A percentile compares a stretch with the other conserved stretches of the same genome.
phyloP scores from a whole-genome alignment of 176 grass and related monocot species.

The Oryza meyeriana region DNA sequence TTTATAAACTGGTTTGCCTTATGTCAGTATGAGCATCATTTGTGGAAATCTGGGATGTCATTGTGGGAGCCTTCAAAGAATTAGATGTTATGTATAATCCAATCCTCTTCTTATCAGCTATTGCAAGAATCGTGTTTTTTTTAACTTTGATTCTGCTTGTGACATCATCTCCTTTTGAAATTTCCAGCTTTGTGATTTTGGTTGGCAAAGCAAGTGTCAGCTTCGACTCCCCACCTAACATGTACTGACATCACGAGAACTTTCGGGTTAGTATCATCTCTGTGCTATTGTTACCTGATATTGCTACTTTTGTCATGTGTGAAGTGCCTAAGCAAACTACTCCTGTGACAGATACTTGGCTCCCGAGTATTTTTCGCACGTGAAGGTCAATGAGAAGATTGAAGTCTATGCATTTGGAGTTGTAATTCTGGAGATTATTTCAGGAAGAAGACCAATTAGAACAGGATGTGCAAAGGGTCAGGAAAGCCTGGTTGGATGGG shows the following conservation, averaged over 20 bases:
- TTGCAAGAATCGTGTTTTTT: too few relatives aligned
- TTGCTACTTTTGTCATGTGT: constrained; percentile 26
- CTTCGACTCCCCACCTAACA: constrained; percentile 61
- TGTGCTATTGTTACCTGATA: constrained; percentile 9
- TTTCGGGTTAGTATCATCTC: constrained; percentile 90
- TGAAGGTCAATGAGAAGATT: constrained; percentile 86
- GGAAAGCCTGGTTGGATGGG: constrained; percentile 92
- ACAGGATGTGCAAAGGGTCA: constrained; percentile 58
- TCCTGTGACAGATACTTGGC: constrained; percentile 76
- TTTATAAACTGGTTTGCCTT: too few relatives aligned
- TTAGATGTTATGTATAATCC: too few relatives aligned
- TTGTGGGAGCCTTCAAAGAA: too few relatives aligned
- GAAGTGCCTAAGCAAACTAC: constrained; percentile 26
- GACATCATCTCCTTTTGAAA: constrained; percentile 33
- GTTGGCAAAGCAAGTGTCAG: constrained; percentile 76
- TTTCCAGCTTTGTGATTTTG: constrained; percentile 94
- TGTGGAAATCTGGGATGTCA: too few relatives aligned
- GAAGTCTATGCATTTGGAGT: constrained; percentile 96
- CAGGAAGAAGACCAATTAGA: constrained; percentile 87
- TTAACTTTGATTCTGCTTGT: constrained; percentile 16
- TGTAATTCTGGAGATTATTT: constrained; percentile 88
- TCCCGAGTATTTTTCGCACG: constrained; percentile 85
- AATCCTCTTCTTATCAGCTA: too few relatives aligned
- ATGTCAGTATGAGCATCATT: too few relatives aligned
- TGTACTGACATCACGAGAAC: constrained; percentile 91